Conservation (phyloP, 129 eudicot genomes). For the Ambrosia trifida region DNA sequence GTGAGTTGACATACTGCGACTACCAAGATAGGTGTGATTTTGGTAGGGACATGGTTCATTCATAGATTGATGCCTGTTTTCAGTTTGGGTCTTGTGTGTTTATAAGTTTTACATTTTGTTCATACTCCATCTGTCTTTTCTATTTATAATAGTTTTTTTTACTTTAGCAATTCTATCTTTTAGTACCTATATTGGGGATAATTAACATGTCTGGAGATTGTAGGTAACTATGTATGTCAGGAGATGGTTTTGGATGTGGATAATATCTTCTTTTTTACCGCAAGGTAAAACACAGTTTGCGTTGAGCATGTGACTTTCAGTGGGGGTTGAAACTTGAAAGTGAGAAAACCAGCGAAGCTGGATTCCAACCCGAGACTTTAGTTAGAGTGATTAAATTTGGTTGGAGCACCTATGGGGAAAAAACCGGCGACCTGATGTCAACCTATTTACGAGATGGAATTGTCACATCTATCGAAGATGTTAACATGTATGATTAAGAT, state of each 20-base stretch:
- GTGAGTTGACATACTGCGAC: constrained; percentile 12
- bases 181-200: too few relatives aligned
- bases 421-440: not conserved
- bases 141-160: not conserved
- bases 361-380: too few relatives aligned
- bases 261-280: too few relatives aligned
- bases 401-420: not conserved
- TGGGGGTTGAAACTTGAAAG: too few relatives aligned
- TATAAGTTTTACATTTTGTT: not conserved
- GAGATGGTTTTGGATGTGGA: too few relatives aligned
- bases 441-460: not conserved
- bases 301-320: too few relatives aligned
- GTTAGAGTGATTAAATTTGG: too few relatives aligned
- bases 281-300: too few relatives aligned
- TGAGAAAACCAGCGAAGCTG: too few relatives aligned
- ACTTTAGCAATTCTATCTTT: not conserved
- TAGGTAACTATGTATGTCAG: too few relatives aligned
- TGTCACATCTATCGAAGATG: not conserved
- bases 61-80: constrained; percentile 26
- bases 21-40: constrained; percentile 14
- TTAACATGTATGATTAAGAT: constrained; percentile 1
- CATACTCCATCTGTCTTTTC: not conserved
- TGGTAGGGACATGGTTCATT: constrained; percentile 29
- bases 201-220: too few relatives aligned
- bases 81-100: constrained; percentile 4